These are phyloP conservation scores for Pleurotus cornucopiae DNA, from an alignment of 768 basidiomycete species.

Conservation along the genomic window DNA sequence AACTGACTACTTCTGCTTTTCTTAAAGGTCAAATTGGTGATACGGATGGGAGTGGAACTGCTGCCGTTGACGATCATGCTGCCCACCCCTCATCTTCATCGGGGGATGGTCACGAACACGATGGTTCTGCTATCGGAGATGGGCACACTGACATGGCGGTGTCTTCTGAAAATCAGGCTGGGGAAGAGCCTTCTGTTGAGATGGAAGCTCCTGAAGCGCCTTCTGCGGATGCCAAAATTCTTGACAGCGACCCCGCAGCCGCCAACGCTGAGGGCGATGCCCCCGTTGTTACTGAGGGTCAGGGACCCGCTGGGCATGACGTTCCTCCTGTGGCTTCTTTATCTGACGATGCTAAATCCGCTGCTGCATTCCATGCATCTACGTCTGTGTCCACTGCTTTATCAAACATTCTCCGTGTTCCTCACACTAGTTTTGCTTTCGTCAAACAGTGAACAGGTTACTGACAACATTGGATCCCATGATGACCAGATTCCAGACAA, in stretches of 20 bases:
- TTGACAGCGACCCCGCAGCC: slow-evolving; percentile 19
- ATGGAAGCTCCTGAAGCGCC: slow-evolving; percentile 13
- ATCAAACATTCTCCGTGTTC: slow-evolving; percentile 29
- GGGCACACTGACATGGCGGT: background rate
- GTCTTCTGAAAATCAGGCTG: slow-evolving; percentile 1
- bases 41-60: slow-evolving; percentile 6
- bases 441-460: slow-evolving; percentile 40
- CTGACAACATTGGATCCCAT: slow-evolving; percentile 42
- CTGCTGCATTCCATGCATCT: slow-evolving; percentile 27
- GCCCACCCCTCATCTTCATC: slow-evolving; percentile 7
- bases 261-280: slow-evolving; percentile 18
- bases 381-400: slow-evolving; percentile 46
- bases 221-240: slow-evolving; percentile 20
- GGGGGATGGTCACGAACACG: slow-evolving; percentile 14
- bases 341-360: slow-evolving; percentile 25
- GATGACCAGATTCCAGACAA: slow-evolving; percentile 36
- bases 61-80: slow-evolving; percentile 9
- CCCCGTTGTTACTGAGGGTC: slow-evolving; percentile 10
- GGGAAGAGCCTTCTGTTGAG: slow-evolving; percentile 3
- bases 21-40: slow-evolving; percentile 30
- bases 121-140: slow-evolving; percentile 7
- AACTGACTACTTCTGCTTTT: slow-evolving; percentile 55
- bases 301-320: slow-evolving; percentile 5
- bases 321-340: slow-evolving; percentile 15
- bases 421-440: slow-evolving; percentile 32